phyloP scores from a whole-genome alignment of 164 flowering plant species.

The Piper betle region DNA sequence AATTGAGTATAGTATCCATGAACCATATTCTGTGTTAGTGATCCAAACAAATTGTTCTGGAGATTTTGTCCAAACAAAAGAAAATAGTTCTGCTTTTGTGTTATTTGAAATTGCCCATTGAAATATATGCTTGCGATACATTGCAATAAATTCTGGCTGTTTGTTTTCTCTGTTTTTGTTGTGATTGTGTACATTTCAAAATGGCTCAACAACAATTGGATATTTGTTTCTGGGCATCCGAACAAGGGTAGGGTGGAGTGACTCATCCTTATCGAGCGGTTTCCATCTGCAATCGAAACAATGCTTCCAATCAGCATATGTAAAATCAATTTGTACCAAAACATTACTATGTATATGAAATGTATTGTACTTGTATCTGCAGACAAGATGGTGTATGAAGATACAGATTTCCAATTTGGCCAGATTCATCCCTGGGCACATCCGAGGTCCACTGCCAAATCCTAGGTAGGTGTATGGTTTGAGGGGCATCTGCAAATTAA shows the following conservation, averaged over 20 bases:
- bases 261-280: slow-evolving; percentile 36
- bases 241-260: slow-evolving; percentile 53
- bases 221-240: slow-evolving; percentile 66
- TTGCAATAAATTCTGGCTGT: too few relatives aligned
- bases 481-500: slow-evolving; percentile 32
- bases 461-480: slow-evolving; percentile 50
- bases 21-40: too few relatives aligned
- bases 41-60: too few relatives aligned
- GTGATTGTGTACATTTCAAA: slow-evolving; percentile 4
- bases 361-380: slow-evolving; percentile 45
- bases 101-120: too few relatives aligned
- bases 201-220: slow-evolving; percentile 39
- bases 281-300: slow-evolving; percentile 34
- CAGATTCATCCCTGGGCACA: slow-evolving; percentile 60
- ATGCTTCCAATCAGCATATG: not conserved
- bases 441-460: slow-evolving; percentile 52
- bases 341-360: not conserved
- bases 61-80: too few relatives aligned
- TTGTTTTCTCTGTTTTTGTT: too few relatives aligned
- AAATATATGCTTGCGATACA: too few relatives aligned
- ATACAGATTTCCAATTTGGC: slow-evolving; percentile 50
- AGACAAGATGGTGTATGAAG: slow-evolving; percentile 51
- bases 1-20: too few relatives aligned
- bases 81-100: too few relatives aligned
- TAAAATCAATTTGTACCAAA: too few relatives aligned